Conservation (phyloP, 163 green algal species). For the Scenedesmus sp. region DNA sequence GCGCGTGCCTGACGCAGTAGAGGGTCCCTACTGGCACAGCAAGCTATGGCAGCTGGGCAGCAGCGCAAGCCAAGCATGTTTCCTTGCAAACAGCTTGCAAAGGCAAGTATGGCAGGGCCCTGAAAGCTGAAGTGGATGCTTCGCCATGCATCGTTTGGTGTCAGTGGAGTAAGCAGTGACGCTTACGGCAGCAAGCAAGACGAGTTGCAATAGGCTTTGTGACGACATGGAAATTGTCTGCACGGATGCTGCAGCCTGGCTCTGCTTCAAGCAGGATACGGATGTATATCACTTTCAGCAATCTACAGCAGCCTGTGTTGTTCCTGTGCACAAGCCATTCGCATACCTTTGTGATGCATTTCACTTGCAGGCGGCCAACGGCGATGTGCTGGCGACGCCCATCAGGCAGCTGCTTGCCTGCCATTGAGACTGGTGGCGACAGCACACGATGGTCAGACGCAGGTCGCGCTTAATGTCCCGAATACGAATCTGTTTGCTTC, state of each 20-base stretch:
- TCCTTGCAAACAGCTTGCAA: neutral
- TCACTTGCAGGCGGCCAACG: neutral
- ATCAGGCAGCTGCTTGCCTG: neutral
- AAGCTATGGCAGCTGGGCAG: constrained; percentile 1
- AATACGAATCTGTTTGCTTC: neutral
- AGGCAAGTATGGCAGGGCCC: neutral
- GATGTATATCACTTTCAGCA: neutral
- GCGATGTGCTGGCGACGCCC: neutral
- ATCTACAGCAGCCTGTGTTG: neutral
- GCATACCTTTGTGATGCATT: neutral
- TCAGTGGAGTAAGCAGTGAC: neutral
- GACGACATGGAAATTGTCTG: neutral
- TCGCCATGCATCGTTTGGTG: neutral
- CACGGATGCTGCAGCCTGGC: neutral
- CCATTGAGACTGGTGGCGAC: neutral
- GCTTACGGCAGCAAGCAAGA: neutral
- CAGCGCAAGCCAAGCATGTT: neutral
- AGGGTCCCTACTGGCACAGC: neutral
- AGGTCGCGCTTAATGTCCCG: neutral
- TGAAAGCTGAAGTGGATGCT: neutral
- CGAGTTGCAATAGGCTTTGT: neutral
- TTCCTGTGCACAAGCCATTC: neutral
- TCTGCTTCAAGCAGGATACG: neutral
- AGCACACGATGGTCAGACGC: neutral
- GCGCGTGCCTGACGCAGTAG: neutral